A percentile compares a stretch with the other conserved stretches of the same genome.
Conservation (phyloP, 768 basidiomycete genomes). For the Leccinum subgranulosum region DNA sequence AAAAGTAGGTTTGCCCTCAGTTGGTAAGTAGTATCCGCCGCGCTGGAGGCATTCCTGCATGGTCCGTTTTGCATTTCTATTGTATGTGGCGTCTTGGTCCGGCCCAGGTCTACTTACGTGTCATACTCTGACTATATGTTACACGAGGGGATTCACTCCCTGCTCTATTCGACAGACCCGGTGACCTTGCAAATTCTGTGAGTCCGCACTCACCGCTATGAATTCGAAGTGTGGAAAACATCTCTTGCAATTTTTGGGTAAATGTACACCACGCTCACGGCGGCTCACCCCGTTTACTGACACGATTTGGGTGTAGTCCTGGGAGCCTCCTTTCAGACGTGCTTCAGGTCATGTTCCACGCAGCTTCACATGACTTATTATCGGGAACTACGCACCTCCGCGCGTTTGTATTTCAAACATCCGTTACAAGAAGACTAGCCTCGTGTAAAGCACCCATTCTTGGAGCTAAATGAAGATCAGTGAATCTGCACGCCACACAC, state of each 20-base stretch:
- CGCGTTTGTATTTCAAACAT: neutral
- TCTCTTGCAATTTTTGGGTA: neutral
- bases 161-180: conserved; percentile 13
- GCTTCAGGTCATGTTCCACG: neutral
- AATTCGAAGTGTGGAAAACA: neutral
- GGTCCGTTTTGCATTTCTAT: conserved; percentile 21
- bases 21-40: conserved; percentile 14
- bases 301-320: neutral
- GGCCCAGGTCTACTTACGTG: conserved; percentile 1
- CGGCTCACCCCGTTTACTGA: neutral
- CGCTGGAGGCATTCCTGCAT: conserved; percentile 19
- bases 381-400: neutral
- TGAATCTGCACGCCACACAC: neutral
- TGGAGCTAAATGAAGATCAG: neutral
- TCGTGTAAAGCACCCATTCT: neutral
- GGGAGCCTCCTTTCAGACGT: neutral
- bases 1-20: conserved; percentile 34
- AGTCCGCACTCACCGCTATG: too few relatives aligned
- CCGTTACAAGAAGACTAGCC: neutral
- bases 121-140: conserved; percentile 12
- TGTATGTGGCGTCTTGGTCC: conserved; percentile 18
- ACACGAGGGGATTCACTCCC: conserved; percentile 14
- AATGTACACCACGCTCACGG: neutral
- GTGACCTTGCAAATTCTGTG: conserved; percentile 21
- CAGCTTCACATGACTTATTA: neutral